Base-by-base conservation (phyloP, 108 stramenopile species). In the Cyclotella kingstonii region DNA sequence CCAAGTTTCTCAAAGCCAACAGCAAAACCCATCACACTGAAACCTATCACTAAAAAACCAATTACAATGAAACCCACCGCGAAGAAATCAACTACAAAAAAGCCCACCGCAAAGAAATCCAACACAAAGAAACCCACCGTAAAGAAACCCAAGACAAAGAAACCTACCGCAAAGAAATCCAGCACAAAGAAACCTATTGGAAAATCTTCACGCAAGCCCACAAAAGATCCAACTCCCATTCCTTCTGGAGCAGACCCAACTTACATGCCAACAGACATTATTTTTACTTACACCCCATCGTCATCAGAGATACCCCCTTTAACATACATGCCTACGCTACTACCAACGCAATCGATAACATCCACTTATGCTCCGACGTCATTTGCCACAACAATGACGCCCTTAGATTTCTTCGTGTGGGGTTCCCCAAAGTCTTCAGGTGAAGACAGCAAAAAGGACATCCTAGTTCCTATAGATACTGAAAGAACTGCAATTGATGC, bases 341-440 rank as follows among this genome's bases (percentile, higher is more conserved):
- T n/a, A 38, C 66, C 65, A 40, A 67, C 73, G 17, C 51, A n/a
- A n/a, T n/a, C n/a, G n/a, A n/a, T n/a, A n/a, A n/a, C n/a, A n/a
- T n/a, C n/a, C n/a, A n/a, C n/a, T n/a, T n/a, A n/a, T n/a, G n/a
- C n/a, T n/a, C n/a, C n/a, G n/a, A n/a, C n/a, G n/a, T n/a, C 56
- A 30, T 33, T 29, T 17, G 34, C 31, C 28, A 59, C 68, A 11
- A 25, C 41, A 19, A 15, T 21, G 10, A n/a, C 54, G 11, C 64
- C 73, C 26, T 36, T 53, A 18, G 64, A 74, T 43, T 64, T 74
- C 27, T 60, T 58, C 6, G 73, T 66, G 10, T 74, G 73, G 73
- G 73, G 73, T 9, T 59, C 63, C 12, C 36, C 64, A 14, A 19
- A 26, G 4, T 74, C 73, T 21, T 57, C 45, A 11, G 64, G 62